A percentile compares a stretch with the other conserved stretches of the same genome.
Conservation (phyloP, 2,329 filamentous ascomycete genomes). For the Pyrenochaeta sp. region DNA sequence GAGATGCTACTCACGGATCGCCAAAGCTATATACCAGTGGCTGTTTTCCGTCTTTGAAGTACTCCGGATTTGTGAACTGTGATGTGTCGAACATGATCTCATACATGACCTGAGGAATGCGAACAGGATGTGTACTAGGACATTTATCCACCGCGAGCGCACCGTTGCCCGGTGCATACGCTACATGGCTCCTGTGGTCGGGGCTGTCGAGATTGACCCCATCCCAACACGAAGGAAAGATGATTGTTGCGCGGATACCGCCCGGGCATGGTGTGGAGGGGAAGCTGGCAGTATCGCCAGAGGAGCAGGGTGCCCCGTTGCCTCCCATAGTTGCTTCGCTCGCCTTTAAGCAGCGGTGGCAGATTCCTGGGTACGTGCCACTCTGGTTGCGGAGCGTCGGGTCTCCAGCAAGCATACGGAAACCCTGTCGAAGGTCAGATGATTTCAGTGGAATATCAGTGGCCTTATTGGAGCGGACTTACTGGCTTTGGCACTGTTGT, state of each 20-base stretch:
- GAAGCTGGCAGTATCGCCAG: slow-evolving; percentile 12
- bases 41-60: slow-evolving; percentile 29
- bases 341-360: neutral
- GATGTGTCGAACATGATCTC: slow-evolving; percentile 58
- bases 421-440: slow-evolving; percentile 41
- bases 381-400: neutral
- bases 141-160: slow-evolving; percentile 46
- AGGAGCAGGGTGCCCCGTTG: slow-evolving; percentile 45
- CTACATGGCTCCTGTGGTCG: slow-evolving; percentile 51
- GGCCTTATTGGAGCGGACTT: neutral
- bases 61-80: slow-evolving; percentile 44
- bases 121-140: slow-evolving; percentile 54
- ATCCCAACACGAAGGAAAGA: slow-evolving; percentile 54
- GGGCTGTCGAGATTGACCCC: slow-evolving; percentile 55
- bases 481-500: slow-evolving; percentile 45
- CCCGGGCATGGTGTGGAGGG: slow-evolving; percentile 33
- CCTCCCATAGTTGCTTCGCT: slow-evolving; percentile 51
- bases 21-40: slow-evolving; percentile 37
- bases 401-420: slow-evolving; percentile 58
- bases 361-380: neutral
- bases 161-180: slow-evolving; percentile 50
- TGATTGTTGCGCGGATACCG: slow-evolving; percentile 40
- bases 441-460: too few species aligned
- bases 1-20: slow-evolving; percentile 7
- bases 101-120: slow-evolving; percentile 58